Percentiles rank a stretch among this genome's conserved stretches.
Conservation (phyloP, 768 basidiomycete species). For the Pisolithus marmoratus region DNA sequence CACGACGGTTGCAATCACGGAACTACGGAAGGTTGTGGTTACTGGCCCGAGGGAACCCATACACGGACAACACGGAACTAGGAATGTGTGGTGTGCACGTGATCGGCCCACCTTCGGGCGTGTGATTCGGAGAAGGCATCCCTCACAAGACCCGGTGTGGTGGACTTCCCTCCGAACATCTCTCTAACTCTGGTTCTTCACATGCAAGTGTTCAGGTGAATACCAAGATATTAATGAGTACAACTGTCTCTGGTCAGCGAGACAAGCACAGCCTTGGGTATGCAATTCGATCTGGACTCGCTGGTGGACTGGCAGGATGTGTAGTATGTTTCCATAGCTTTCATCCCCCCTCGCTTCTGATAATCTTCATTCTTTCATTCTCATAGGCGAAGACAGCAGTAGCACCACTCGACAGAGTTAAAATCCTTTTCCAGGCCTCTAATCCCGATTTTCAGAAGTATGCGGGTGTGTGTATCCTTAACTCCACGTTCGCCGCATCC, state of each 20-base stretch:
- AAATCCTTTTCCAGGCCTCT: constrained; percentile 97
- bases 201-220: constrained; percentile 4
- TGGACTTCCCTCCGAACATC: background rate
- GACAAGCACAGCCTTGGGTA: constrained; percentile 54
- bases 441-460: constrained; percentile 94
- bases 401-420: constrained; percentile 95
- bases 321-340: constrained; percentile 53
- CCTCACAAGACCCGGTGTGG: background rate
- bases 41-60: too few relatives aligned
- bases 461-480: constrained; percentile 56
- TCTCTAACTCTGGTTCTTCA: background rate
- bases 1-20: too few relatives aligned
- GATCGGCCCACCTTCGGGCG: too few relatives aligned
- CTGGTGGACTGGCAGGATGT: constrained; percentile 92
- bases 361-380: constrained; percentile 3
- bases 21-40: too few relatives aligned
- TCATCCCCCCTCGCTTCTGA: background rate
- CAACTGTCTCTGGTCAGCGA: constrained; percentile 31
- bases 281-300: constrained; percentile 78
- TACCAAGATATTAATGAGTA: constrained; percentile 25
- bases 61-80: too few relatives aligned
- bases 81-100: too few relatives aligned
- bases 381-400: constrained; percentile 87
- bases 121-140: background rate
- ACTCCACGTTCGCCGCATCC: constrained; percentile 20